Base-by-base conservation (phyloP, 1,284 basidiomycete species). In the Melampsora medusae region DNA sequence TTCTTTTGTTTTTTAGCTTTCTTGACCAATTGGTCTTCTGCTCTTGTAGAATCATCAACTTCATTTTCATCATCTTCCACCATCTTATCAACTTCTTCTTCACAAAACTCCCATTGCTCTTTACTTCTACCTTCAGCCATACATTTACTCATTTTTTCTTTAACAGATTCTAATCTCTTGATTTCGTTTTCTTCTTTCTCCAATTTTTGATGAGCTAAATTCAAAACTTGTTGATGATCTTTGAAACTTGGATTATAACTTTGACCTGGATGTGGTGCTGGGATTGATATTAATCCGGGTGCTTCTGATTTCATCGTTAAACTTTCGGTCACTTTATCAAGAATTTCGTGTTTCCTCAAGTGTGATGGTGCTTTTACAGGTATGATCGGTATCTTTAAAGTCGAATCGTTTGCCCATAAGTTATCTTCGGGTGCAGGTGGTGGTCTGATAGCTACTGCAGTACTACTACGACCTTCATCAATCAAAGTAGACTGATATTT, bases 221-320 rank as follows among this genome's bases (percentile, higher is more conserved):
- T 31, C 1, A 74, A 46, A 65, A 74, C 65, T 14, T 65, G 33
- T 60, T 74, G 71, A 46, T 74, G 71, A 42, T 74, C 71, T 35
- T 66, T 46, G 5, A 74, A 38, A 10, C 62, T 66, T 10, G 71
- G 71, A 56, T 74, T 74, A 22, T 74, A 74, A 42, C 64, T 67
- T 46, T 74, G 71, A 16, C 71, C 71, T 22, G 71, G 71, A 38
- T 74, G 71, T 35, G 71, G 71, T 19, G 42, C 22, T 35, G 71
- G 71, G 25, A 74, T 60, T 10, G 71, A n/a, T 25, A 59, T 46
- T 5, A 66, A 50, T 22, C 64, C 71, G n/a, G 64, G 22, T 22
- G 71, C 71, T 16, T 46, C 49, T 14, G 62, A 25, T 16, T 31
- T 35, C 17, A 46, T 9, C 16, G 62, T 50, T 25, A 66, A 48